Base-by-base conservation (phyloP, 1,284 basidiomycete species). In the Athelia sp. region DNA sequence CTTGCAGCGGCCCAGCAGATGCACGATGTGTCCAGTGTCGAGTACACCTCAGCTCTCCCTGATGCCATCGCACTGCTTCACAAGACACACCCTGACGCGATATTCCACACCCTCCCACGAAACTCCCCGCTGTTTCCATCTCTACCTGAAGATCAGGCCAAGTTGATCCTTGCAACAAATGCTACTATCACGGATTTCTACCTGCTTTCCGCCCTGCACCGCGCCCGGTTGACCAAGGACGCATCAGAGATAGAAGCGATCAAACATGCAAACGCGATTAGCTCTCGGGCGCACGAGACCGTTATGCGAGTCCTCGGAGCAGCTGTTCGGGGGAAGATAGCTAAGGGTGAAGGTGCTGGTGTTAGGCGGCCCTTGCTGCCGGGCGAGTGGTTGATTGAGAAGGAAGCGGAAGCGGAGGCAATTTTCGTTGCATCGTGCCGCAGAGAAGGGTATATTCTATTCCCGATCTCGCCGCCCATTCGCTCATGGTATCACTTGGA, bases 331-430 rank as follows among this genome's bases (percentile, higher is more conserved):
- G 75, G 72, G 36, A 72, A 73, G 50, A 76, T 82, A 43, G 65
- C 66, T 53, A 70, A 66, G 21, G 73, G 64, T 4, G 60, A 72
- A 19, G 75, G 68, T 3, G 71, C 75, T 21, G 71, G 71, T 4
- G 75, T 71, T 0, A 75, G 74, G 11, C 69, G 77, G 21, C 85
- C 84, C 1, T 68, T 79, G 3, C 65, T 93, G 3, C 82, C 82
- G 1, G 73, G 81, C 2, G 84, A 91, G 60, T 95, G 93, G 88
- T 72, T 91, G 46, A 90, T 95, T 17, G 82, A 90, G 70, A 90
- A 87, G 59, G 93, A 97, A 67, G 85, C 82, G 0, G 93, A 94
- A 63, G 93, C 90, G 0, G 93, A 95, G 63, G 93, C 92, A 0
- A 76, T 94, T 3, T 97, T 96, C 55, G 88, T 93, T 3, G 90